These are phyloP conservation scores for Zymoseptoria ardabiliae DNA, from an alignment of 2,329 filamentous ascomycete species.

Conservation along the genomic window DNA sequence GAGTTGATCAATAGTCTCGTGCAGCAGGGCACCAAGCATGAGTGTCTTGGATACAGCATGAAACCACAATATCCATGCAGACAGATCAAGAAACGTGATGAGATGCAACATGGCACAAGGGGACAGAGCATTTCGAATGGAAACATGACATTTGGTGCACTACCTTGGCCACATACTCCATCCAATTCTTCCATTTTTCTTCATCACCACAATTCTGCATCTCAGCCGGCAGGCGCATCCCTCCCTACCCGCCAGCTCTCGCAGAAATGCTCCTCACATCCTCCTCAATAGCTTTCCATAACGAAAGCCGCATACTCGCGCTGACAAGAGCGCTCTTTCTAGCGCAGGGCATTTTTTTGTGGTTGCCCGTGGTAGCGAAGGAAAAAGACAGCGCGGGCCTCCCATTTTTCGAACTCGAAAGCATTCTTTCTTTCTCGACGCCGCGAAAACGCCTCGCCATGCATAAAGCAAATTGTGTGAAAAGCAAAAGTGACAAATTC, in stretches of 20 bases:
- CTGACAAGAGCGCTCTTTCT: neutral
- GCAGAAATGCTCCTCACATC: too few species aligned
- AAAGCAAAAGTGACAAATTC: conserved; percentile 7
- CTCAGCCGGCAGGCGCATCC: neutral
- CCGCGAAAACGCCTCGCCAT: conserved; percentile 27
- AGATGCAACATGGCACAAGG: too few species aligned
- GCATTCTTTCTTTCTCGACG: conserved; percentile 3
- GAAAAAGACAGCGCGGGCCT: neutral
- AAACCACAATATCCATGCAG: too few species aligned
- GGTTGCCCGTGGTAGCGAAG: neutral
- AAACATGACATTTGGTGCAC: conserved; percentile 14
- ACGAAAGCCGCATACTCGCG: neutral
- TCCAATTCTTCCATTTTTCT: conserved; percentile 8
- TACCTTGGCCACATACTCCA: conserved; percentile 12
- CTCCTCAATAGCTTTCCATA: neutral
- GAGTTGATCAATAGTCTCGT: too few species aligned
- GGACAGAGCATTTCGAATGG: neutral
- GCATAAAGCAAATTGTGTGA: conserved; percentile 16
- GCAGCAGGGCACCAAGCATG: too few species aligned
- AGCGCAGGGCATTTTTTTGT: neutral
- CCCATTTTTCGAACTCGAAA: neutral
- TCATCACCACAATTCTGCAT: conserved; percentile 4
- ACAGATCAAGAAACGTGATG: too few species aligned
- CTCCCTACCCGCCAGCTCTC: neutral
- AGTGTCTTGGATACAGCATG: too few species aligned